phyloP scores from a whole-genome alignment of 73 alveolate species.

The Paramecium pentaurelia region DNA sequence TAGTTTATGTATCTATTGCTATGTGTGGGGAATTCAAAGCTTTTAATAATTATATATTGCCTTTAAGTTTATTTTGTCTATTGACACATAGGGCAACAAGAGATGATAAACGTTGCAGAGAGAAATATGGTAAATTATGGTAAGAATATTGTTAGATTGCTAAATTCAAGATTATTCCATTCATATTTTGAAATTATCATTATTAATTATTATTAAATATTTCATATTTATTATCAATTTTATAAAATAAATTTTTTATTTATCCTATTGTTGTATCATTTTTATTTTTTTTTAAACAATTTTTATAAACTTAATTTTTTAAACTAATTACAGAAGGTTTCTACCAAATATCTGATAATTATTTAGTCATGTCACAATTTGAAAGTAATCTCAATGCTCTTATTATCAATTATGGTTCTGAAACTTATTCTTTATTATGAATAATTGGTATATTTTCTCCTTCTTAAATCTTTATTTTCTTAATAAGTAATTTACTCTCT shows the following conservation, averaged over 20 bases:
- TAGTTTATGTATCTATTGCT: constrained; percentile 43
- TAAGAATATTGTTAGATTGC: constrained; percentile 37
- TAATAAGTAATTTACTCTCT: background rate
- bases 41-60: constrained; percentile 1
- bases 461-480: background rate
- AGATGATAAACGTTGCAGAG: constrained; percentile 49
- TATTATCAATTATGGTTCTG: background rate
- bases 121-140: constrained; percentile 48
- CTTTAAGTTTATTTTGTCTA: constrained; percentile 33
- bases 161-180: constrained; percentile 50
- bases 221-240: background rate
- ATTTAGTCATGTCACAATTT: background rate
- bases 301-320: background rate
- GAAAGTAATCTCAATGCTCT: background rate
- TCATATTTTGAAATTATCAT: constrained; percentile 24
- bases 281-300: background rate
- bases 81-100: constrained; percentile 56
- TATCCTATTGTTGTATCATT: background rate
- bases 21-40: constrained; percentile 22
- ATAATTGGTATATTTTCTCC: background rate
- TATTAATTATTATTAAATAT: background rate
- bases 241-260: background rate
- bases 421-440: background rate
- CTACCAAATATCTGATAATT: background rate
- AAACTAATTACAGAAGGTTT: background rate